Conservation (phyloP, 805 yeast species). For the Wickerhamiella kurtzmanii region DNA sequence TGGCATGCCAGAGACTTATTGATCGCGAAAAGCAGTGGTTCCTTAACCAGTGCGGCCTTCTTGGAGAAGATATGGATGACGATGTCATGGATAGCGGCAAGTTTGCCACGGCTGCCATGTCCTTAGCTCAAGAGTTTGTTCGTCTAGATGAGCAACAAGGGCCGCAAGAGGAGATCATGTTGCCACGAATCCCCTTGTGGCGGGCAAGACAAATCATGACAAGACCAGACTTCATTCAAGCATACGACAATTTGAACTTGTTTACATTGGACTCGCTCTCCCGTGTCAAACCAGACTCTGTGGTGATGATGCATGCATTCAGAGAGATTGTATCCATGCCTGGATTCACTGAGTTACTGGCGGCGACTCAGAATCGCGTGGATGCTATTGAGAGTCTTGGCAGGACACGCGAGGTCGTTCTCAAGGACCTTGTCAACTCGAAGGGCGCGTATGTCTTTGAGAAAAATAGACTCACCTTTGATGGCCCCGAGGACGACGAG, state of each 20-base stretch:
- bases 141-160: constrained; percentile 41
- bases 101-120: constrained; percentile 61
- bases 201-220: constrained; percentile 77
- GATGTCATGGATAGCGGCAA: constrained; percentile 80
- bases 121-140: constrained; percentile 55
- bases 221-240: constrained; percentile 63
- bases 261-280: constrained; percentile 68
- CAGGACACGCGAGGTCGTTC: constrained; percentile 61
- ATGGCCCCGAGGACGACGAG: constrained; percentile 15
- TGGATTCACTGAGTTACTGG: constrained; percentile 52
- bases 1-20: constrained; percentile 55
- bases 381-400: constrained; percentile 64
- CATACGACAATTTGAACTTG: constrained; percentile 59
- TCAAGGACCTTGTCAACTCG: constrained; percentile 46
- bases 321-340: constrained; percentile 62
- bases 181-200: constrained; percentile 74
- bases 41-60: constrained; percentile 63
- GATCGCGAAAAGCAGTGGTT: constrained; percentile 80
- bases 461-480: constrained; percentile 13
- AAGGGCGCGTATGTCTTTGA: constrained; percentile 18
- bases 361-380: constrained; percentile 54
- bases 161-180: constrained; percentile 15
- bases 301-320: constrained; percentile 84
- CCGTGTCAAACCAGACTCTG: constrained; percentile 62
- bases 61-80: constrained; percentile 73